Percentiles rank a stretch among this genome's conserved stretches.
Conservation (phyloP, 2,329 filamentous ascomycete genomes). For the Pseudogymnoascus sp. region DNA sequence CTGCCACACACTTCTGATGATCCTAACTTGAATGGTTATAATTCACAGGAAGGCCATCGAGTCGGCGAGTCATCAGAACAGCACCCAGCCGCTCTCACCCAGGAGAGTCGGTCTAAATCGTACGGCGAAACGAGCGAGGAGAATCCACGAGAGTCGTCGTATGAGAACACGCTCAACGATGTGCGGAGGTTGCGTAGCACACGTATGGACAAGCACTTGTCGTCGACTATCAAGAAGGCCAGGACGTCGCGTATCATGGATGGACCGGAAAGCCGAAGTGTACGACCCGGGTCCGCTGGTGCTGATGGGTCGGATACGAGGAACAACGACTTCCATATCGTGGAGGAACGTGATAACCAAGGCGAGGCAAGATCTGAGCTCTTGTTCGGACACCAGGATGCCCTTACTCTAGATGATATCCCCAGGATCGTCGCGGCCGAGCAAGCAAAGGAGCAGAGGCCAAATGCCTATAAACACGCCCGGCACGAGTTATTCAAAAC, state of each 20-base stretch:
- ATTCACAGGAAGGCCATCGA: constrained; percentile 56
- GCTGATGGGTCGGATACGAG: constrained; percentile 45
- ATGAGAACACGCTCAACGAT: constrained; percentile 94
- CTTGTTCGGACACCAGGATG: constrained; percentile 84
- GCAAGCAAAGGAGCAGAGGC: constrained; percentile 83
- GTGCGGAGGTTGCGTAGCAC: constrained; percentile 87
- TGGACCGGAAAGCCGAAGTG: constrained; percentile 61
- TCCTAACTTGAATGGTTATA: constrained; percentile 56
- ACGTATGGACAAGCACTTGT: constrained; percentile 86
- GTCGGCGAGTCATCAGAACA: constrained; percentile 37
- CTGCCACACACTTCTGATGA: constrained; percentile 70
- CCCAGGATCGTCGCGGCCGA: constrained; percentile 92
- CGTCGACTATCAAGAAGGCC: constrained; percentile 83
- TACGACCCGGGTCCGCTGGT: constrained; percentile 64
- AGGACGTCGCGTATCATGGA: constrained; percentile 89
- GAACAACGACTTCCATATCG: constrained; percentile 61
- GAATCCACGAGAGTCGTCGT: constrained; percentile 60
- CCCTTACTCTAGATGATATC: constrained; percentile 90
- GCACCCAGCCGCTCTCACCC: constrained; percentile 43
- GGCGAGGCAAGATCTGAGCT: constrained; percentile 65
- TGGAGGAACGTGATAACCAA: constrained; percentile 66
- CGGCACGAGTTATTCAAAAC: constrained; percentile 58
- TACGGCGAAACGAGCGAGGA: constrained; percentile 56
- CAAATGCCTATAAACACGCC: constrained; percentile 68
- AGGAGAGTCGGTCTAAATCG: constrained; percentile 66